Evolutionary conservation across 768 basidiomycete species (phyloP).

Genomic region (Mycena venus): DNA sequence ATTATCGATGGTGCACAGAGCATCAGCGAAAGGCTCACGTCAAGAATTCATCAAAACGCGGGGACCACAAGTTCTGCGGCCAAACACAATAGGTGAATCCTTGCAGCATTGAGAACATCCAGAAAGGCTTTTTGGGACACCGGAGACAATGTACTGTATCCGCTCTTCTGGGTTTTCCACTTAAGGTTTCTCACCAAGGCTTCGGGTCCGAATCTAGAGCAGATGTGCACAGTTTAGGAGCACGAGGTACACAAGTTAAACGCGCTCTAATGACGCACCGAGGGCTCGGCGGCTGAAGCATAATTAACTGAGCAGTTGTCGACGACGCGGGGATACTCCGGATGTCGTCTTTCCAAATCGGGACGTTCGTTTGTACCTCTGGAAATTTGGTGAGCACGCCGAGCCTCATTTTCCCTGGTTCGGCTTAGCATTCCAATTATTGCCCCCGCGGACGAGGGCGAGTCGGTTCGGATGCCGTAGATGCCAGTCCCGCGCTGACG

Average conservation of each 20-base stretch:
- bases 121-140: not conserved
- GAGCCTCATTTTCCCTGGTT: not conserved
- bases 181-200: not conserved
- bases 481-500: not conserved
- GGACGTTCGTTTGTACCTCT: slow-evolving; percentile 16
- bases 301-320: not conserved
- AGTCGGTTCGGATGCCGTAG: not conserved
- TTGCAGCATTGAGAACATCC: no score
- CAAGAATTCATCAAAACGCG: slow-evolving; percentile 7
- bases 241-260: not conserved
- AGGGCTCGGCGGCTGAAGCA: not conserved
- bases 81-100: no score
- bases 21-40: not conserved
- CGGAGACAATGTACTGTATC: not conserved
- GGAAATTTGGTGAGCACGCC: not conserved
- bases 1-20: not conserved
- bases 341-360: not conserved
- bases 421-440: not conserved
- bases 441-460: not conserved
- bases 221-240: not conserved
- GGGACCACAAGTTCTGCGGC: not conserved
- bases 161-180: not conserved
- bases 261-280: slow-evolving; percentile 24
- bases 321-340: not conserved
- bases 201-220: not conserved